Percentiles rank a stretch among this genome's conserved stretches.
phyloP scores from a whole-genome alignment of 108 stramenopile genomes.

The Nitzschia sp. region DNA sequence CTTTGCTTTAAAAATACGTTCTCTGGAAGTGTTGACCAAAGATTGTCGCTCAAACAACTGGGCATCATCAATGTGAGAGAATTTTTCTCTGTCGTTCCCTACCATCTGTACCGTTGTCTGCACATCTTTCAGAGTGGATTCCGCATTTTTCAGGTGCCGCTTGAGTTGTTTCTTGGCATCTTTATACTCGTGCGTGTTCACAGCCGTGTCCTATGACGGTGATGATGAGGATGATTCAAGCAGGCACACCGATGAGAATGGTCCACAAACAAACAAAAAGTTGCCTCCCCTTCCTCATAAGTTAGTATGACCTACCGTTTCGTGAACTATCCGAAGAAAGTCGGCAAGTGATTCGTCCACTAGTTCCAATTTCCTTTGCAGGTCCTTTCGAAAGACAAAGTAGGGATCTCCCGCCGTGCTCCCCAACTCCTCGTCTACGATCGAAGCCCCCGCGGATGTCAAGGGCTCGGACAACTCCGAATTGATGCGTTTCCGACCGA shows the following conservation, averaged over 20 bases:
- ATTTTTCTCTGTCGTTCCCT: conserved; percentile 59
- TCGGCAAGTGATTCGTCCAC: conserved; percentile 60
- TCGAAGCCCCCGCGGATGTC: conserved; percentile 10
- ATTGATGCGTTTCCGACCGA: conserved; percentile 28
- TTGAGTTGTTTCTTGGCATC: conserved; percentile 79
- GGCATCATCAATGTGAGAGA: conserved; percentile 61
- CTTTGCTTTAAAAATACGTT: conserved; percentile 52
- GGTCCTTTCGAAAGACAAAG: conserved; percentile 76
- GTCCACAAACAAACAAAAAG: not conserved
- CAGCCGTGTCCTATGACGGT: conserved; percentile 78
- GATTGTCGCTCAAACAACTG: conserved; percentile 60
- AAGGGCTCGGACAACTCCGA: conserved; percentile 39
- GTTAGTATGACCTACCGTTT: conserved; percentile 50
- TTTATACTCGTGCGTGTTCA: conserved; percentile 65
- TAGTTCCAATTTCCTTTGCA: conserved; percentile 54
- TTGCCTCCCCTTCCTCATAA: not conserved
- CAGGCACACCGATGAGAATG: too few relatives aligned
- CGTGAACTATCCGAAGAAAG: conserved; percentile 59
- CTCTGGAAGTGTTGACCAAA: conserved; percentile 55
- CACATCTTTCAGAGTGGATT: conserved; percentile 68
- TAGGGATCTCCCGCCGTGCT: conserved; percentile 57
- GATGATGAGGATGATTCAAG: not conserved
- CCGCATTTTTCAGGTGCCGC: conserved; percentile 71
- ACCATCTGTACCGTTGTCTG: conserved; percentile 71
- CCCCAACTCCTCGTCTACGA: conserved; percentile 24